phyloP scores from a whole-genome alignment of 2,329 filamentous ascomycete species.

The Alternaria ventricosa region DNA sequence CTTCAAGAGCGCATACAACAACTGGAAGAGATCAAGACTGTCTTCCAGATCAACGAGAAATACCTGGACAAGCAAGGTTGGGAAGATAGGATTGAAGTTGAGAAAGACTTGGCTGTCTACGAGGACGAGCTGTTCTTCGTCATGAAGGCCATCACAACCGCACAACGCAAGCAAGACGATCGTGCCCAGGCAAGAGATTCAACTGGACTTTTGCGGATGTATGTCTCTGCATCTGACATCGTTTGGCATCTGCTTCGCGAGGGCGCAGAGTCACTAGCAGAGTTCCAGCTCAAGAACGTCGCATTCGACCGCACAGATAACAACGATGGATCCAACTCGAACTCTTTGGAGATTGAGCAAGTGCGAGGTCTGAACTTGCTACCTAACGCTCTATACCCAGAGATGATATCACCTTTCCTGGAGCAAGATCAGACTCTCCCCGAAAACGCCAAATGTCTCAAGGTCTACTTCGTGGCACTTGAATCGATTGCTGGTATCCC shows the following conservation, averaged over 20 bases:
- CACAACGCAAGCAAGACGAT: constrained; percentile 84
- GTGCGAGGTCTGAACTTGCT: constrained; percentile 90
- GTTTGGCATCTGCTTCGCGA: constrained; percentile 96
- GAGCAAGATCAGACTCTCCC: constrained; percentile 64
- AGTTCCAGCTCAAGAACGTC: constrained; percentile 89
- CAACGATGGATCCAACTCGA: constrained; percentile 94
- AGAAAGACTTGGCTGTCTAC: constrained; percentile 84
- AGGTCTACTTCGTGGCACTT: constrained; percentile 97
- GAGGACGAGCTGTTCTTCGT: constrained; percentile 99
- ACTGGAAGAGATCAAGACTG: constrained; percentile 92
- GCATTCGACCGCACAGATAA: constrained; percentile 97
- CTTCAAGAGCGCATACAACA: constrained; percentile 92
- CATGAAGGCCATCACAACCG: constrained; percentile 99
- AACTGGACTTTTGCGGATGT: constrained; percentile 86
- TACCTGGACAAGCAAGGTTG: constrained; percentile 88
- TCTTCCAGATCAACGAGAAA: constrained; percentile 92
- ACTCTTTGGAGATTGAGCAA: constrained; percentile 85
- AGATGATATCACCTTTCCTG: constrained; percentile 91
- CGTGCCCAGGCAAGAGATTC: constrained; percentile 66
- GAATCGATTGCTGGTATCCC: constrained; percentile 97
- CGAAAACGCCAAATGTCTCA: constrained; percentile 80
- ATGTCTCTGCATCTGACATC: constrained; percentile 91
- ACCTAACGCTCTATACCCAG: constrained; percentile 88
- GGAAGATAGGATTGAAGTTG: constrained; percentile 87
- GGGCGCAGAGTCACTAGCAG: constrained; percentile 83